phyloP scores from a whole-genome alignment of 2,329 filamentous ascomycete species.

The Trichoderma sp. region DNA sequence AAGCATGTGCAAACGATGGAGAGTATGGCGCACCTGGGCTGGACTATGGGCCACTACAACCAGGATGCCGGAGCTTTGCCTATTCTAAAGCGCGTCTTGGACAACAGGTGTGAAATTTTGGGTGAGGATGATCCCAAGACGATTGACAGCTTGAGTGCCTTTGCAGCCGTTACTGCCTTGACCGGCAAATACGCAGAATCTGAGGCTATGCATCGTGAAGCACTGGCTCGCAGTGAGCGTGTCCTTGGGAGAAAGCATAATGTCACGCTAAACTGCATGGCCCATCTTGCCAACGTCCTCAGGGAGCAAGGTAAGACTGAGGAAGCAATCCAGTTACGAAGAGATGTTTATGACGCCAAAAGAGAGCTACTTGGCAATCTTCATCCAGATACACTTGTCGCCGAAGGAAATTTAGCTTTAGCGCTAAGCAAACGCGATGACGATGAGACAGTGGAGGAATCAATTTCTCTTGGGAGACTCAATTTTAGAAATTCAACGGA shows the following conservation, averaged over 20 bases:
- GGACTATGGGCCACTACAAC: background rate
- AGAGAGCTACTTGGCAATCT: background rate
- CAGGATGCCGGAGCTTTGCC: background rate
- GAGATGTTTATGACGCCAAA: background rate
- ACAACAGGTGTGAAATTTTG: slow-evolving; percentile 10
- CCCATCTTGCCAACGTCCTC: slow-evolving; percentile 1
- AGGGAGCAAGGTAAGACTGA: slow-evolving; percentile 4
- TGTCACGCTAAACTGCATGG: slow-evolving; percentile 22
- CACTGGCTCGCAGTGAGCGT: slow-evolving; percentile 14
- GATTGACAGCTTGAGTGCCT: slow-evolving; percentile 17
- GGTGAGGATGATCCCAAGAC: slow-evolving; percentile 17
- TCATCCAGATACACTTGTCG: background rate
- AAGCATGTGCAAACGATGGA: slow-evolving; percentile 23
- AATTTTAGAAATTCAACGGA: background rate
- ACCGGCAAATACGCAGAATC: background rate
- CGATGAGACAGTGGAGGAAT: background rate
- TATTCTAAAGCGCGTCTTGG: slow-evolving; percentile 2
- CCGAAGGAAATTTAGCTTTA: background rate
- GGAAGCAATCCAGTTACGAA: background rate
- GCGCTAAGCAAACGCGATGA: background rate
- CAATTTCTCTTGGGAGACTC: background rate
- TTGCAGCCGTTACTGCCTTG: slow-evolving; percentile 2
- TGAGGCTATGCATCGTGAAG: slow-evolving; percentile 25
- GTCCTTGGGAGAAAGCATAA: background rate
- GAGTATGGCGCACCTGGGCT: slow-evolving; percentile 17